Conservation (phyloP, 2,329 filamentous ascomycete species). For the Colletotrichum kahawae region DNA sequence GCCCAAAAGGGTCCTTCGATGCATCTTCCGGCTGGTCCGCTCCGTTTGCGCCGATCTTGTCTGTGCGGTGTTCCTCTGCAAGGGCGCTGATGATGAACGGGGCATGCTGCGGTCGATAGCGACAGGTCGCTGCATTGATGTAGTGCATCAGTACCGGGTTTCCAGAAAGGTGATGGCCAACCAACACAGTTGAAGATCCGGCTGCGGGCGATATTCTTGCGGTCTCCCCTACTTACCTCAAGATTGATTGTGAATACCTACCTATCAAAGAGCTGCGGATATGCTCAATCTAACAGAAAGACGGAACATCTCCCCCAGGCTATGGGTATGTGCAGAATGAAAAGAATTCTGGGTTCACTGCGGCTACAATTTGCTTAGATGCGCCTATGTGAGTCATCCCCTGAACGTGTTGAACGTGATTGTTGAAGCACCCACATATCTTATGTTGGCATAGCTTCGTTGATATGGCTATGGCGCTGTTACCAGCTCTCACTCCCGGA, state of each 20-base stretch:
- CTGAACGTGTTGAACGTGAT: not conserved
- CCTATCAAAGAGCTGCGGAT: not conserved
- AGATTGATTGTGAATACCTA: not conserved
- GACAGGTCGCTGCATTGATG: not conserved
- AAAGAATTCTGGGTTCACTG: not conserved
- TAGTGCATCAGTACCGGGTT: not conserved
- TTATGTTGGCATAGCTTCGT: not conserved
- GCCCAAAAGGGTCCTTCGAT: not conserved
- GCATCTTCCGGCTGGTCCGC: not conserved
- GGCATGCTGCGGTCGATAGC: not conserved
- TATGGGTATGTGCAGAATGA: not conserved
- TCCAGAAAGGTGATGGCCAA: not conserved
- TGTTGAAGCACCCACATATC: not conserved
- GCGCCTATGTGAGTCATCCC: not conserved
- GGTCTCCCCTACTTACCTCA: not conserved
- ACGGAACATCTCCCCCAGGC: too few species aligned
- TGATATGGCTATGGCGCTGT: not conserved
- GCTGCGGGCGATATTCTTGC: not conserved
- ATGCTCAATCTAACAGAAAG: not conserved
- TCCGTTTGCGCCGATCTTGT: not conserved
- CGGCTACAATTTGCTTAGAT: not conserved
- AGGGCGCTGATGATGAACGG: not conserved
- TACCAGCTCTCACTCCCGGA: not conserved
- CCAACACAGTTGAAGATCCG: not conserved
- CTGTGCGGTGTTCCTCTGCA: not conserved